Evolutionary conservation across 2,329 filamentous ascomycete genomes (phyloP).

Genomic region (Geosmithia putterillii): DNA sequence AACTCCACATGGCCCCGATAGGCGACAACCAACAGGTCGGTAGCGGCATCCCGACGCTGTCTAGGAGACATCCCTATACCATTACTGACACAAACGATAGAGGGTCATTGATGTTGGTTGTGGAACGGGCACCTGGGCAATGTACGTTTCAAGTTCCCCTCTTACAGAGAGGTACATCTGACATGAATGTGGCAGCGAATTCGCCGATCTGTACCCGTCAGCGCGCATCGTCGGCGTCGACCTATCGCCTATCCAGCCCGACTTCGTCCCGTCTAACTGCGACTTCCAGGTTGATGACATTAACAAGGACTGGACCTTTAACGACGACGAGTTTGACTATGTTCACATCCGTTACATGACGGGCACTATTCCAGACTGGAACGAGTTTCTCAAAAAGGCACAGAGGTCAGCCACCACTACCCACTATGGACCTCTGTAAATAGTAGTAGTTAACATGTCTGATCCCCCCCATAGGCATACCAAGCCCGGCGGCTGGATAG

Average conservation of each 20-base stretch:
- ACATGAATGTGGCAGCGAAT: conserved; percentile 1
- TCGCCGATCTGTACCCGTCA: conserved; percentile 8
- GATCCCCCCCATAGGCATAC: conserved; percentile 15
- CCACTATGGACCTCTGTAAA: too few relatives aligned
- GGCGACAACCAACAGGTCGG: conserved; percentile 10
- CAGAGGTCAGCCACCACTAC: too few relatives aligned
- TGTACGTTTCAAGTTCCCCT: conserved; percentile 5
- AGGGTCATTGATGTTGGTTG: conserved; percentile 21
- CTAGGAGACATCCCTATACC: not conserved
- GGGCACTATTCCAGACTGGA: conserved; percentile 14
- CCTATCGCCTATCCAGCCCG: conserved; percentile 19
- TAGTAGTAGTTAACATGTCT: too few relatives aligned
- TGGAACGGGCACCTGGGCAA: conserved; percentile 25
- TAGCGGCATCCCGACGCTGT: too few relatives aligned
- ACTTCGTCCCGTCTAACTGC: conserved; percentile 28
- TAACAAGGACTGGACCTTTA: conserved; percentile 19
- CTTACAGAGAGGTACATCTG: not conserved
- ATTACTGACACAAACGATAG: too few relatives aligned
- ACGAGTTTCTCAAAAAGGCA: conserved; percentile 11
- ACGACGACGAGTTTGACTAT: conserved; percentile 17
- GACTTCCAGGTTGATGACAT: conserved; percentile 28
- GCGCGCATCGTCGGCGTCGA: conserved; percentile 17
- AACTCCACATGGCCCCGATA: conserved; percentile 19
- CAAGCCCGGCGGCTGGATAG: conserved; percentile 42
- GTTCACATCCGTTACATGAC: conserved; percentile 19